These are phyloP conservation scores for Neocallimastix lanati DNA, from an alignment of 192 early-diverging fungal species.

Conservation along the genomic window DNA sequence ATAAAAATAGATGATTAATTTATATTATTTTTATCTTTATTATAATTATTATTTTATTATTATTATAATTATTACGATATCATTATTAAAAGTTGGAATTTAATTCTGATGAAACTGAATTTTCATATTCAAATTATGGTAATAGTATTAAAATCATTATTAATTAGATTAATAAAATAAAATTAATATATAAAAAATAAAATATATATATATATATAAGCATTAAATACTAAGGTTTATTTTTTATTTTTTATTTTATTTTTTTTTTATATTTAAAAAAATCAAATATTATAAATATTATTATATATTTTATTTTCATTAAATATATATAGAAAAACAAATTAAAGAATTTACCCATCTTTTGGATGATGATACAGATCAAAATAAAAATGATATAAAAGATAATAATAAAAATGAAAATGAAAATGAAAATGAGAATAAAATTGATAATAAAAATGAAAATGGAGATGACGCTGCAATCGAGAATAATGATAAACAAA, in stretches of 20 bases:
- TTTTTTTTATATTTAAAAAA: no score
- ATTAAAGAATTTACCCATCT: neutral
- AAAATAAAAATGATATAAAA: neutral
- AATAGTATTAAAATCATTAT: no score
- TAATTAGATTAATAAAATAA: neutral
- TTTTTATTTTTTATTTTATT: no score
- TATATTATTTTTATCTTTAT: neutral
- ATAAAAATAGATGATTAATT: neutral
- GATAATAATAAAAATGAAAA: neutral
- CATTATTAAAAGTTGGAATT: neutral
- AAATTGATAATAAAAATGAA: neutral
- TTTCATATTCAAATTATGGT: neutral
- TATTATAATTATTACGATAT: no score
- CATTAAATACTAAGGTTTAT: no score
- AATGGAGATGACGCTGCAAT: no score
- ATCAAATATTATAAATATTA: no score
- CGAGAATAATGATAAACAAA: no score
- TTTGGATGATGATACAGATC: neutral
- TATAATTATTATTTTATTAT: neutral
- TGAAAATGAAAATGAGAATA: neutral
- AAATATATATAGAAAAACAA: neutral
- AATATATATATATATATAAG: no score
- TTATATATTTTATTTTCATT: no score
- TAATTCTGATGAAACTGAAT: neutral
- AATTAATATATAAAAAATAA: no score